Conservation (phyloP, 2,329 filamentous ascomycete genomes). For the Fusarium sp. region DNA sequence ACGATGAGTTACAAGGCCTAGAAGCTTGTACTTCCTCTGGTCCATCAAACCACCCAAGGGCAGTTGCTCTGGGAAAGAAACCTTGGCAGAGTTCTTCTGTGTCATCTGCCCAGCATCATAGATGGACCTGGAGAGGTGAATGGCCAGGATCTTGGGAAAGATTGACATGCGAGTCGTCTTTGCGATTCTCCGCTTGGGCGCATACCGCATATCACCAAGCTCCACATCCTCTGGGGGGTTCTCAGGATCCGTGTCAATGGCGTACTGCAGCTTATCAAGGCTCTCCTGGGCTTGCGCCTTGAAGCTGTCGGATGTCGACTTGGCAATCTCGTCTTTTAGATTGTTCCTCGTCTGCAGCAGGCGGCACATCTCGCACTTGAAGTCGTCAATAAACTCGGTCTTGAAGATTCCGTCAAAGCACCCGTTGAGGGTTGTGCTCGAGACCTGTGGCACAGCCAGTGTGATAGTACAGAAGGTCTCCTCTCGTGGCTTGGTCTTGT, state of each 20-base stretch:
- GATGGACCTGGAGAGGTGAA: slow-evolving; percentile 94
- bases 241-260: slow-evolving; percentile 86
- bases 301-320: slow-evolving; percentile 64
- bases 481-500: slow-evolving; percentile 85
- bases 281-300: slow-evolving; percentile 65
- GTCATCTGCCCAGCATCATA: slow-evolving; percentile 83
- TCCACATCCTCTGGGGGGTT: slow-evolving; percentile 76
- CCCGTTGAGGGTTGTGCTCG: slow-evolving; percentile 81
- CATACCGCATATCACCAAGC: slow-evolving; percentile 78
- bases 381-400: slow-evolving; percentile 96
- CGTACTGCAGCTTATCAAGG: slow-evolving; percentile 73
- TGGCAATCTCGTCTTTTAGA: slow-evolving; percentile 70
- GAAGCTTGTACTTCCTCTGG: slow-evolving; percentile 83
- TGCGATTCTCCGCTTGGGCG: slow-evolving; percentile 86
- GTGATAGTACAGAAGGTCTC: slow-evolving; percentile 94
- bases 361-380: slow-evolving; percentile 93
- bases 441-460: slow-evolving; percentile 87
- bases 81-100: slow-evolving; percentile 94
- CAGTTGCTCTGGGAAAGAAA: slow-evolving; percentile 89
- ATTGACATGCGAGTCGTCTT: slow-evolving; percentile 87
- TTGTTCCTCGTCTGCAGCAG: slow-evolving; percentile 80
- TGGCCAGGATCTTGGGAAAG: slow-evolving; percentile 90
- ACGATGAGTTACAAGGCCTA: slow-evolving; percentile 92
- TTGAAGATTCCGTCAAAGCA: slow-evolving; percentile 97
- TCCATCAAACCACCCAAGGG: slow-evolving; percentile 83